phyloP scores from a whole-genome alignment of 306 rosid genomes.

The Macrotyloma uniflorum region DNA sequence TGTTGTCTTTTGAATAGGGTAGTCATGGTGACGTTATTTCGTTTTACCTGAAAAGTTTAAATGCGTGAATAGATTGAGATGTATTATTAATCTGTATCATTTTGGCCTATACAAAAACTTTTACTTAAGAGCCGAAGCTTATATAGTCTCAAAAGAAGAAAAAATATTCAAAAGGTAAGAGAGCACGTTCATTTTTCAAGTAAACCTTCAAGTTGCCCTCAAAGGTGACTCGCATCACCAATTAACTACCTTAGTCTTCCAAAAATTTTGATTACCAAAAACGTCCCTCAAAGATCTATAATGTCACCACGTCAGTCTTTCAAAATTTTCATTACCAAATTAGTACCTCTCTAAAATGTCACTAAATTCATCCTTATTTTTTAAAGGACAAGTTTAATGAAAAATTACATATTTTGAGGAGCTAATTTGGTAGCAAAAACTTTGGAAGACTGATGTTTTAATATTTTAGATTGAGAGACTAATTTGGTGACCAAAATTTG shows the following conservation, averaged over 20 bases:
- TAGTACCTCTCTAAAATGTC: background rate
- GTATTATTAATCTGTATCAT: background rate
- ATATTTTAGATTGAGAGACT: background rate
- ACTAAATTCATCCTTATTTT: background rate
- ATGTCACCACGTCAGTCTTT: background rate
- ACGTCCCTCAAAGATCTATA: background rate
- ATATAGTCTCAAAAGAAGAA: constrained; percentile 10
- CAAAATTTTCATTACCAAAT: background rate
- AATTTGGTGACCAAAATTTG: too few relatives aligned
- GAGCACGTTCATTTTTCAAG: background rate
- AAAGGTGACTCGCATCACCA: background rate
- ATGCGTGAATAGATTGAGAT: background rate
- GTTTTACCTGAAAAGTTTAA: background rate
- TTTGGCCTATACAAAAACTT: background rate
- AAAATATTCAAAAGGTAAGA: background rate
- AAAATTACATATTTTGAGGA: background rate
- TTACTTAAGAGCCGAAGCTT: background rate
- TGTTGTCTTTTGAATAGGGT: constrained; percentile 6
- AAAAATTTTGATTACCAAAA: background rate
- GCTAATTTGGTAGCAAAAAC: background rate
- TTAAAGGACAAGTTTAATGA: background rate
- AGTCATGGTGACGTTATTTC: background rate
- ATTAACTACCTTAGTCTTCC: background rate
- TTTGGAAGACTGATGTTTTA: background rate
- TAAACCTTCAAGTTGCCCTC: background rate